Evolutionary conservation across 2,329 filamentous ascomycete species (phyloP), one percentile per base, ranked within the genome.

Genomic region (Colletotrichum magnum): DNA sequence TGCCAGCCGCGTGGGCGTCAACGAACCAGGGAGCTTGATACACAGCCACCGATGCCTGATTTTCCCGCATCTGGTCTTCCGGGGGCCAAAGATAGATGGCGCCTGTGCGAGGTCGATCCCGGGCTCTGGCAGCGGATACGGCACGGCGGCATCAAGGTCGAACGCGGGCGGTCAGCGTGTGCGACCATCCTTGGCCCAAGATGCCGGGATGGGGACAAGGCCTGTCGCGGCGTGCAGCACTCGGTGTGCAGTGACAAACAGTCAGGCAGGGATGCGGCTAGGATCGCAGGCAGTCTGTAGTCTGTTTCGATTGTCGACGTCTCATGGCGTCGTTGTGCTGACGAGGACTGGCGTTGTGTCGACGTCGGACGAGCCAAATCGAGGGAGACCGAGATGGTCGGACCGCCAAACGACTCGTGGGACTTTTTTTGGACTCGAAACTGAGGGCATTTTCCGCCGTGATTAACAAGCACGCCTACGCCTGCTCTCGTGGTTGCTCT

Each of bases 161-260:
- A 45, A 68, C 53, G 48, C 48, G 43, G 58, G 39, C 21, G 60
- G 28, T 58, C 32, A 50, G 26, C 57, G 53, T 28, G 60, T 64
- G 65, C 51, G 41, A 64, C 53, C 65, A 59, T 21, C 65, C 54
- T 64, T 28, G 54, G 63, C 58, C 65, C 65, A 59, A 57, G 48
- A 43, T 41, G 54, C 48, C 32, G 65, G 60, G 60, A 68, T 65
- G 28, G 24, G 28, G 52, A 43, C 47, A 48, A 47, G 65, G 54
- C 54, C 58, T 28, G 26, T 53, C 10, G 24, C 48, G n/a, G 12
- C 18, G 18, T 68, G 28, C 54, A 68, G 28, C 18, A 48, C 26
- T 58, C 15, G 41, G 60, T 65, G 39, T 48, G 24, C 21, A 28
- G 41, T 58, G 41, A 58, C 48, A 45, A 59, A 36, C 53, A 56